These are phyloP conservation scores for Cyclostephanos tholiformis DNA, from an alignment of 108 stramenopile species.

Conservation along the genomic window DNA sequence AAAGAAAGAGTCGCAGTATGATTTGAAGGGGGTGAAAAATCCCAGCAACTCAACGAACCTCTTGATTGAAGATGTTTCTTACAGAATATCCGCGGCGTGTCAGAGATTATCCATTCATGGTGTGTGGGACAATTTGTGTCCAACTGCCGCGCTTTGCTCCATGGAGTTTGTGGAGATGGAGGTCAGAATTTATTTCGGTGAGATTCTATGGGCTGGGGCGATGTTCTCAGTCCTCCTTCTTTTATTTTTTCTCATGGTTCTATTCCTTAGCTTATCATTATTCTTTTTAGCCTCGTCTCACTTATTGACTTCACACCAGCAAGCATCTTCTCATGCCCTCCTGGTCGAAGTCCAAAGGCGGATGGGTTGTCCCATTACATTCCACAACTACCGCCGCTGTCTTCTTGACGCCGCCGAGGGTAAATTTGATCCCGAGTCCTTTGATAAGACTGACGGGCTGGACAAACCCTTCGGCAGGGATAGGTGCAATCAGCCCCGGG, in stretches of 20 bases:
- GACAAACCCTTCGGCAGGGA: slow-evolving; percentile 48
- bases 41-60: too few relatives aligned
- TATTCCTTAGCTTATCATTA: neutral
- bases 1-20: too few relatives aligned
- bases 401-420: slow-evolving; percentile 84
- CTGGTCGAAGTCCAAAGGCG: slow-evolving; percentile 79
- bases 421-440: slow-evolving; percentile 60
- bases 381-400: slow-evolving; percentile 72
- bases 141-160: slow-evolving; percentile 37
- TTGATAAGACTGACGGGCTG: slow-evolving; percentile 32
- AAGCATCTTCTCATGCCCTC: slow-evolving; percentile 28
- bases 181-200: slow-evolving; percentile 44
- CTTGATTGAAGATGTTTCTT: slow-evolving; percentile 35
- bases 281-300: neutral
- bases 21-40: too few relatives aligned
- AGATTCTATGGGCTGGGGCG: neutral
- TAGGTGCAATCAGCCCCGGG: slow-evolving; percentile 46
- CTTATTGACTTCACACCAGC: neutral
- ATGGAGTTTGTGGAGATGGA: slow-evolving; percentile 52
- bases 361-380: slow-evolving; percentile 78
- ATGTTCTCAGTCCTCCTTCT: neutral
- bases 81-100: slow-evolving; percentile 44
- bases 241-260: neutral
- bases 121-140: slow-evolving; percentile 44
- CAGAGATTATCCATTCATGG: slow-evolving; percentile 48